Evolutionary conservation across 352 stramenopile species (phyloP), one percentile per base, ranked within the genome.

Genomic region (Phytophthora meadii): DNA sequence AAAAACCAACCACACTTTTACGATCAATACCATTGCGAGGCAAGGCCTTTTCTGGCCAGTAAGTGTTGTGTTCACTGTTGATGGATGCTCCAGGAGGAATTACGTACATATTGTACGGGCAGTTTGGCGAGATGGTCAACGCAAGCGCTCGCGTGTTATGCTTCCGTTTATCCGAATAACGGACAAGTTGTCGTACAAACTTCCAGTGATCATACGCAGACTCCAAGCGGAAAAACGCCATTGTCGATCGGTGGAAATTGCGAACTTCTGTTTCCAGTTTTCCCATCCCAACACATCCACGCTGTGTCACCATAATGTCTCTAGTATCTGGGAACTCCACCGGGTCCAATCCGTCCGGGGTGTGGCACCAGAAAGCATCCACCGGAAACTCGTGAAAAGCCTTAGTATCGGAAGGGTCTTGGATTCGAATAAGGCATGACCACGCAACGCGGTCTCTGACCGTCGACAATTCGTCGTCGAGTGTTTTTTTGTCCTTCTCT

Each of bases 81-180:
- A 94, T 87, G 2, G 87, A 92, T 9, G 71, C 79, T 28, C 82
- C 84, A 1, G 87, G 84, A 4, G 87, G 87, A 57, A 94, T 82
- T 9, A 94, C 22, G 45, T 87, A 93, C 60, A 93, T 68, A 5
- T 72, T 60, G 58, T 82, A 87, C 27, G 77, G 68, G 5, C 52
- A 79, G 3, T 72, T 56, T 1, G 76, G 73, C 2, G 70, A 61
- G 17, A 90, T 73, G 34, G 75, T 66, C 12, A 90, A 54, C 27
- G 72, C 57, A 17, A 92, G 65, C 9, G 77, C 82, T 34, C 70
- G 80, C 4, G 79, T 74, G 28, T 75, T 74, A 11, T 69, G 72
- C 57, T 81, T 85, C 27, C 70, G 61, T 64, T 94, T 94, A 58
- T 94, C 74, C 8, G 78, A 81, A 53, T 92, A 93, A 40, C 77